Base-by-base conservation (phyloP, 345 rosid species). In the Eucalyptus sideroxylon region DNA sequence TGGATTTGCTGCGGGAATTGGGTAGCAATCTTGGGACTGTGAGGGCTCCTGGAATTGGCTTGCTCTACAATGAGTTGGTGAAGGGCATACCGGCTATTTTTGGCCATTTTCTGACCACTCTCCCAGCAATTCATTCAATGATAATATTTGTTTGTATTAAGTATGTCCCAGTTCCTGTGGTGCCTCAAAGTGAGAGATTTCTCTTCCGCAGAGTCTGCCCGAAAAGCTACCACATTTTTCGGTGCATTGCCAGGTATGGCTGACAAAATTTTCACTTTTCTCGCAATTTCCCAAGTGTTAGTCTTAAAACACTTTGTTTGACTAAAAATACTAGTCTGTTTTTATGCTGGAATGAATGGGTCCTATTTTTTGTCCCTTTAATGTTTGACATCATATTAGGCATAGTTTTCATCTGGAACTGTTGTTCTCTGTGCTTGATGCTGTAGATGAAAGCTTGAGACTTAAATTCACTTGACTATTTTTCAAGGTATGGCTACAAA, bases 51-150 rank as follows among this genome's bases (percentile, higher is more conserved):
- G 99, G 99, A 88, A 98, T 98, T 72, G 99, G 99, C 87, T 95
- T 98, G 94, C 94, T 98, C 87, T 98, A 97, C 90, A 98, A 96
- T 90, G 99, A 98, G 93, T 94, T 98, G 90, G 99, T 91, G 69
- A 97, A 97, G 92, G 99, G 99, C 88, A 94, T 98, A 34, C 99
- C 99, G 3, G 98, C 98, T 86, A 98, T 98, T 77, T 96, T 98
- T 90, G 99, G 99, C 91, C 99, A 98, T 94, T 98, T 98, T 93
- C 93, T 98, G 87, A 96, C 98, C 53, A 97, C 99, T 87, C 99
- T 98, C 85, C 99, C 99, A 15, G 99, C 99, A 81, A 94, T 98
- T 87, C 99, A 98, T 88, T 97, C 99, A 53, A 98, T 98, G 99
- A 93, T 98, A 90, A 98, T 98, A 90, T 98, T 97, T 92, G 99